These are phyloP conservation scores for Penicillium longicatenatum DNA, from an alignment of 495 filamentous ascomycete species.

Conservation along the genomic window DNA sequence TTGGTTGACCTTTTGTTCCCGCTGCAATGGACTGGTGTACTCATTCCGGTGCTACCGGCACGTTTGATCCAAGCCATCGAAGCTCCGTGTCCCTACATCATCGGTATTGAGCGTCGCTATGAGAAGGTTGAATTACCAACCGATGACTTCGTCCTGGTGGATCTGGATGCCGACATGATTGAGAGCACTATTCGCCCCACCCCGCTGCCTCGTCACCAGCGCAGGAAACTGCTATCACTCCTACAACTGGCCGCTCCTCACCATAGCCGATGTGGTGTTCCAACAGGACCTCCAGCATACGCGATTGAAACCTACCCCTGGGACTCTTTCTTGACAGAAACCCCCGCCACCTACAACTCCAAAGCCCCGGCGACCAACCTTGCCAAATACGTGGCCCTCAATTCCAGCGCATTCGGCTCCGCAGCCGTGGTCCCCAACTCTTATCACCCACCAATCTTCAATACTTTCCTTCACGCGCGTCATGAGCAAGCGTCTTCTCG, in stretches of 20 bases:
- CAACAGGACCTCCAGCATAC: conserved; percentile 86
- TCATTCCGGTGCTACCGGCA: conserved; percentile 89
- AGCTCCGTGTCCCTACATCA: conserved; percentile 95
- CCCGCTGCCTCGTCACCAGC: conserved; percentile 82
- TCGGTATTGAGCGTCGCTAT: conserved; percentile 91
- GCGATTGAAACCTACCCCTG: conserved; percentile 89
- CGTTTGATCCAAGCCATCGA: conserved; percentile 86
- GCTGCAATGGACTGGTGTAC: conserved; percentile 86
- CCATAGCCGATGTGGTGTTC: conserved; percentile 82
- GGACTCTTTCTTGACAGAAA: conserved; percentile 87
- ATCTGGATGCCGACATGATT: conserved; percentile 87
- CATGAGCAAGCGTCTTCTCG: conserved; percentile 55
- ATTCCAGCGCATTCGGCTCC: conserved; percentile 80
- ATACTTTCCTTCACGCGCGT: conserved; percentile 82
- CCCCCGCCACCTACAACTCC: conserved; percentile 71
- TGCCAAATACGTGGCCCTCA: conserved; percentile 82
- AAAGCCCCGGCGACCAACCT: conserved; percentile 70
- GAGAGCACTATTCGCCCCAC: conserved; percentile 74
- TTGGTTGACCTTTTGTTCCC: conserved; percentile 85
- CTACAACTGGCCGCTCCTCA: conserved; percentile 90
- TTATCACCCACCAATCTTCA: conserved; percentile 69
- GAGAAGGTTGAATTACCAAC: conserved; percentile 89
- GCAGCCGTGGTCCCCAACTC: conserved; percentile 54
- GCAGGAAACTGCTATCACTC: conserved; percentile 84
- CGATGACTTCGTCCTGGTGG: conserved; percentile 95